These are phyloP conservation scores for Fusarium praegraminearum DNA, from an alignment of 2,329 filamentous ascomycete genomes.

Conservation along the genomic window DNA sequence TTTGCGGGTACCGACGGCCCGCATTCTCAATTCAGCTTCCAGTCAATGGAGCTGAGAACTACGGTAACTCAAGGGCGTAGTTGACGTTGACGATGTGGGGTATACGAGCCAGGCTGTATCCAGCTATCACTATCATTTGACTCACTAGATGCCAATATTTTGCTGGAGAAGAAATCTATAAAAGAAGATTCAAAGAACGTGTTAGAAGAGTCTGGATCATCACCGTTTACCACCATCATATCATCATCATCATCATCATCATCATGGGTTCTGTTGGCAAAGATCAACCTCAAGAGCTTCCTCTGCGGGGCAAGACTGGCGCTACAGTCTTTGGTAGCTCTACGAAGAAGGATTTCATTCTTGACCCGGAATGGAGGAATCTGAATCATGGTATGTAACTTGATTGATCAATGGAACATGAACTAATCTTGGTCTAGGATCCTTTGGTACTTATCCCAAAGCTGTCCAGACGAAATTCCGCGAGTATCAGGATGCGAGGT, in stretches of 20 bases:
- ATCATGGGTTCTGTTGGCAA: conserved; percentile 43
- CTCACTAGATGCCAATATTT: conserved; percentile 15
- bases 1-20: conserved; percentile 33
- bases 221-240: neutral
- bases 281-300: conserved; percentile 35
- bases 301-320: conserved; percentile 40
- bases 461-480: conserved; percentile 70
- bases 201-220: neutral
- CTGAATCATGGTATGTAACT: conserved; percentile 77
- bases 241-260: neutral
- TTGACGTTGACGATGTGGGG: conserved; percentile 44
- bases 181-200: neutral
- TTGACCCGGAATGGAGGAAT: conserved; percentile 75
- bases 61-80: conserved; percentile 41
- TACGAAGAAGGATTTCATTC: conserved; percentile 74
- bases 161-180: conserved; percentile 12
- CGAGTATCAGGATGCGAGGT: conserved; percentile 71
- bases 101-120: conserved; percentile 8
- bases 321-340: conserved; percentile 50
- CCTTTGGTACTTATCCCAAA: conserved; percentile 81
- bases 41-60: neutral
- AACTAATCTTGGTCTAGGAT: conserved; percentile 62
- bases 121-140: conserved; percentile 26
- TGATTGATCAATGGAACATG: neutral
- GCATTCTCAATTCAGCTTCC: neutral